A percentile compares a stretch with the other conserved stretches of the same genome.
Conservation (phyloP, 192 early-diverging fungal genomes). For the Backusella westeae region DNA sequence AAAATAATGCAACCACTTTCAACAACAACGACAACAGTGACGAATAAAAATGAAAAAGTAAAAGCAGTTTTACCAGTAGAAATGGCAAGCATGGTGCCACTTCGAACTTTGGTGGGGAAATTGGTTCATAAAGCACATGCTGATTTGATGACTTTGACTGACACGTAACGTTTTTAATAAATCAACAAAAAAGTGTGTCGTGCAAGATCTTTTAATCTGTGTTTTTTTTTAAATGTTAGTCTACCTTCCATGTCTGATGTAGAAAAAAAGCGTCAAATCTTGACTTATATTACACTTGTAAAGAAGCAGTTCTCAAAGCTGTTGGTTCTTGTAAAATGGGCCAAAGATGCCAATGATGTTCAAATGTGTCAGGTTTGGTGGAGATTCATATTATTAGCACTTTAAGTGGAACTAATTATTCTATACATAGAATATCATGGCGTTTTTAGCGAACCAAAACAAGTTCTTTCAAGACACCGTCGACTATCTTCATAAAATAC, state of each 20-base stretch:
- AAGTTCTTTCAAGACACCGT: slow-evolving; percentile 31
- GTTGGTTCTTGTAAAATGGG: slow-evolving; percentile 76
- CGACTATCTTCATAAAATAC: slow-evolving; percentile 38
- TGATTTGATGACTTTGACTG: slow-evolving; percentile 63
- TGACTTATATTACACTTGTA: slow-evolving; percentile 62
- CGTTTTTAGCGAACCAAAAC: slow-evolving; percentile 32
- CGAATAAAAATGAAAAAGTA: slow-evolving; percentile 7
- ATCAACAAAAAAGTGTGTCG: neutral
- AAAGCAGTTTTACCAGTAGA: slow-evolving; percentile 54
- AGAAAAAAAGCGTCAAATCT: slow-evolving; percentile 57
- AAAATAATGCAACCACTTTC: slow-evolving; percentile 8
- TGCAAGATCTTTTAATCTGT: neutral
- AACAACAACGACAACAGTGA: neutral
- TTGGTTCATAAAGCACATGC: slow-evolving; percentile 64
- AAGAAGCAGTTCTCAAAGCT: slow-evolving; percentile 70
- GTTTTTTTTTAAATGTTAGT: slow-evolving; percentile 27
- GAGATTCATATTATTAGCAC: neutral
- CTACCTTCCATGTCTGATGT: slow-evolving; percentile 56
- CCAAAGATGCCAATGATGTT: slow-evolving; percentile 61
- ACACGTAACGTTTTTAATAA: slow-evolving; percentile 42
- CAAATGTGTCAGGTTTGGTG: slow-evolving; percentile 64
- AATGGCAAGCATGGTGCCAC: slow-evolving; percentile 60
- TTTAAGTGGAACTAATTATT: too few species aligned
- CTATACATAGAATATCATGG: slow-evolving; percentile 36
- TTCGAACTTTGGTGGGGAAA: slow-evolving; percentile 57